Base-by-base conservation (phyloP, 1,284 basidiomycete genomes). In the Acaromyces ingoldii region DNA sequence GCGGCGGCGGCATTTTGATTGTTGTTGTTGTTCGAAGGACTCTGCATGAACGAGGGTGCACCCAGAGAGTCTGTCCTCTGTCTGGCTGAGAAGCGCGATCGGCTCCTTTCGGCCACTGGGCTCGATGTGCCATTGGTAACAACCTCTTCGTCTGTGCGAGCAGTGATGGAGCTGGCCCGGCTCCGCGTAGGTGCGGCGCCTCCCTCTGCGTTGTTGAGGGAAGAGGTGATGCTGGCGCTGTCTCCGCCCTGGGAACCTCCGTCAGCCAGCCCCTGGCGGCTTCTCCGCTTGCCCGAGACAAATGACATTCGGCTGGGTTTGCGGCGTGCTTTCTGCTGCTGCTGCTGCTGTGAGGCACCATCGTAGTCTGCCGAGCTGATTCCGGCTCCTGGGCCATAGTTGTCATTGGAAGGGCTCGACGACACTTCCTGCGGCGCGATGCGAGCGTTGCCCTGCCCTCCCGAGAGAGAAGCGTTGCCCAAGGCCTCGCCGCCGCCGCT, bases 401-500 rank as follows among this genome's bases (percentile, higher is more conserved):
- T 13, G 19, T 22, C 17, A 13, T 45, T 25, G 15, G 25, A 28
- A n/a, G 19, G 29, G 17, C 17, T 30, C 40, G 29, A n/a, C n/a
- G n/a, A 19, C 19, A 31, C 42, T 31, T 5, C 42, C 22, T 45
- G 17, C 11, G 17, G 42, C 17, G 58, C 58, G 15, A 66, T 63
- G n/a, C 64, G 51, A 5, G 56, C 65, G 30, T 70, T 63, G 44
- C 67, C 67, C 38, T 56, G 57, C 7, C 67, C 67, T 30, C 59
- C 29, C 46, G 19, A 31, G 29, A 45, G 22, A n/a, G n/a, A n/a
- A 28, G 42, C 42, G 24, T 37, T 37, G n/a, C n/a, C n/a, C n/a
- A n/a, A n/a, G 0, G 86, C 87, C 25, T 84, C 84, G 52, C 48
- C 53, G 17, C 58, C 57, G 48, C 59, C 57, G 19, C 60, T 55